Evolutionary conservation across 108 stramenopile species (phyloP).

Genomic region (Schizochytrium sp.): DNA sequence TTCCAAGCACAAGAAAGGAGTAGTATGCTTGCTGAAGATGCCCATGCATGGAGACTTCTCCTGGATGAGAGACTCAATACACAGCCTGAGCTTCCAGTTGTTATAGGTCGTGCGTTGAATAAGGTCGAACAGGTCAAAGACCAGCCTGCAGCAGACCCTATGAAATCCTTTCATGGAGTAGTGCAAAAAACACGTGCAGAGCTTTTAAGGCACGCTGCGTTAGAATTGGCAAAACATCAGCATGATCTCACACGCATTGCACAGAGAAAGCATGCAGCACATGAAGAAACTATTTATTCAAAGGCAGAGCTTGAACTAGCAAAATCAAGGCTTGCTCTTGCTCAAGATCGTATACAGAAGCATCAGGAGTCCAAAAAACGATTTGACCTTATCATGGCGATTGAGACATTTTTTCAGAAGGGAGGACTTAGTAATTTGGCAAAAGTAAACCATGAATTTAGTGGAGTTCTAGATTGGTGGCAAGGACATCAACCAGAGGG

Average conservation of each 20-base stretch:
- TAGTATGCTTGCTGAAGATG: not conserved
- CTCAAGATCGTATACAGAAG: not conserved
- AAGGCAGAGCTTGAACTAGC: slow-evolving; percentile 28
- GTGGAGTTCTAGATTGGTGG: slow-evolving; percentile 28
- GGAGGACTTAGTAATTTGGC: not conserved
- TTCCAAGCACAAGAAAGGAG: not conserved
- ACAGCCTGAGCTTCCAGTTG: slow-evolving; percentile 48
- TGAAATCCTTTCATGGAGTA: not conserved
- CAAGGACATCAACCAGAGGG: slow-evolving; percentile 16
- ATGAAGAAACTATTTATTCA: not conserved
- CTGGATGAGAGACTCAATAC: not conserved
- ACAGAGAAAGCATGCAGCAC: not conserved
- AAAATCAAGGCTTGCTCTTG: not conserved
- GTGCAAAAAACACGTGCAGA: not conserved
- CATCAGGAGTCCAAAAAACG: not conserved
- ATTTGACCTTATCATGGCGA: slow-evolving; percentile 7
- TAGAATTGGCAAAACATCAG: not conserved
- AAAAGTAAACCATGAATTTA: not conserved
- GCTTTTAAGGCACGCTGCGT: not conserved
- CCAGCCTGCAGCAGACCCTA: slow-evolving; percentile 9
- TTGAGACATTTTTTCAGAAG: slow-evolving; percentile 23
- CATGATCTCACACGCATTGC: slow-evolving; percentile 9
- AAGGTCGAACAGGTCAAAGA: not conserved
- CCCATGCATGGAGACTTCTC: not conserved
- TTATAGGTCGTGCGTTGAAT: slow-evolving; percentile 21